These are phyloP conservation scores for Populus hybrid DNA, from an alignment of 441 rosid species.

Conservation along the genomic window DNA sequence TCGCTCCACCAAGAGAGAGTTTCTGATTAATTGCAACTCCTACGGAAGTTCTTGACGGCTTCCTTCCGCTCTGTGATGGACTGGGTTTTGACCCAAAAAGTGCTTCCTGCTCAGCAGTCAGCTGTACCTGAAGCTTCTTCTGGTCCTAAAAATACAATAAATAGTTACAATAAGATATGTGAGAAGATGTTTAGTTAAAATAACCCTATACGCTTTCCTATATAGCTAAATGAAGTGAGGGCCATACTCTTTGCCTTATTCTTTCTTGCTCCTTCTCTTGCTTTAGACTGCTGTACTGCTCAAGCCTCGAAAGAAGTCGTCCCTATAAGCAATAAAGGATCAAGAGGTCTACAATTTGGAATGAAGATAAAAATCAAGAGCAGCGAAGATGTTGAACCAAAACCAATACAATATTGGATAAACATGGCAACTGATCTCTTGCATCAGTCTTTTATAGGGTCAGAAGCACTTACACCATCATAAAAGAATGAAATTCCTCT, in stretches of 20 bases:
- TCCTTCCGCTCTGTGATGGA: constrained; percentile 62
- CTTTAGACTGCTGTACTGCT: constrained; percentile 51
- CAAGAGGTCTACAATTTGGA: not conserved
- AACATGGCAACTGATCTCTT: not conserved
- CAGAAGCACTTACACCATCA: constrained; percentile 70
- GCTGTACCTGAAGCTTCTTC: constrained; percentile 77
- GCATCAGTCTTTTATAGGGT: not conserved
- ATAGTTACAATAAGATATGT: not conserved
- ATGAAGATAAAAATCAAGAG: constrained; percentile 5
- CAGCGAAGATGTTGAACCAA: not conserved
- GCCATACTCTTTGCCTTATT: constrained; percentile 62
- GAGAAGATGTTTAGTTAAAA: not conserved
- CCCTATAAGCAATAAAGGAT: constrained; percentile 29
- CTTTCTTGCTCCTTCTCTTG: constrained; percentile 70
- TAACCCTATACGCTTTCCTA: not conserved
- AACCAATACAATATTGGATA: not conserved
- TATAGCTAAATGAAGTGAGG: not conserved
- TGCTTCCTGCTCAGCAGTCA: constrained; percentile 71
- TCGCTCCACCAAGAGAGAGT: constrained; percentile 73
- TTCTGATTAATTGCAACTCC: constrained; percentile 44
- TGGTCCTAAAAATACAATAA: constrained; percentile 47
- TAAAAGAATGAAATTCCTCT: constrained; percentile 64
- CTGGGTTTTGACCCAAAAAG: constrained; percentile 76
- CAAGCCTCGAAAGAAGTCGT: constrained; percentile 68
- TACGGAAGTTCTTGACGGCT: constrained; percentile 46